Conservation (phyloP, 257 asterid species). For the Mitragyna speciosa region DNA sequence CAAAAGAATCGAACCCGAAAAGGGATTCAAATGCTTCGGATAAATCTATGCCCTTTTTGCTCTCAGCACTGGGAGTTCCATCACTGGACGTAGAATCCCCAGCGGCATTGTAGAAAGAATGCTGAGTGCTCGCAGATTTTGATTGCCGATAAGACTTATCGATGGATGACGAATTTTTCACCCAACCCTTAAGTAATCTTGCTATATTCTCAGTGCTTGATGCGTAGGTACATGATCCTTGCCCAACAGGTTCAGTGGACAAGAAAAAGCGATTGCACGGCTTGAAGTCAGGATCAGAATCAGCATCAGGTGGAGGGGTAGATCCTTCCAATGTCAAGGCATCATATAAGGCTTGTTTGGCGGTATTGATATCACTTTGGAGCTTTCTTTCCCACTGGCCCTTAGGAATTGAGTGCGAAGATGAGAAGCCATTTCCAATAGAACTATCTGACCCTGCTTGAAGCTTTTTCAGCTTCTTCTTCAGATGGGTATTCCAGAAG, state of each 20-base stretch:
- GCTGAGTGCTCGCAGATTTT: slow-evolving; percentile 44
- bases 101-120: slow-evolving; percentile 29
- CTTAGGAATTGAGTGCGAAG: slow-evolving; percentile 42
- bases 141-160: slow-evolving; percentile 25
- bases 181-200: slow-evolving; percentile 68
- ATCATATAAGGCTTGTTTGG: slow-evolving; percentile 85
- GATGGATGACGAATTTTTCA: slow-evolving; percentile 24
- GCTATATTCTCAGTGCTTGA: slow-evolving; percentile 84
- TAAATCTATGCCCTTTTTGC: slow-evolving; percentile 40
- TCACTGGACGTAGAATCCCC: slow-evolving; percentile 34
- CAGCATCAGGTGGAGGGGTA: background rate
- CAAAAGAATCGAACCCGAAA: slow-evolving; percentile 59
- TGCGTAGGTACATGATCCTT: slow-evolving; percentile 44
- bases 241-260: slow-evolving; percentile 12
- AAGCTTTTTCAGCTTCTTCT: slow-evolving; percentile 66
- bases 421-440: slow-evolving; percentile 5
- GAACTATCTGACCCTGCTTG: slow-evolving; percentile 31
- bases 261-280: background rate
- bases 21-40: slow-evolving; percentile 52
- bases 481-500: slow-evolving; percentile 93
- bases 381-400: slow-evolving; percentile 96
- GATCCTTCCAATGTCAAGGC: slow-evolving; percentile 54
- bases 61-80: slow-evolving; percentile 28
- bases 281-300: slow-evolving; percentile 8
- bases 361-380: slow-evolving; percentile 71